A percentile compares a stretch with the other conserved stretches of the same genome.
Evolutionary conservation across 129 eudicot genomes (phyloP).

Genomic region (Centaurea solstitialis): DNA sequence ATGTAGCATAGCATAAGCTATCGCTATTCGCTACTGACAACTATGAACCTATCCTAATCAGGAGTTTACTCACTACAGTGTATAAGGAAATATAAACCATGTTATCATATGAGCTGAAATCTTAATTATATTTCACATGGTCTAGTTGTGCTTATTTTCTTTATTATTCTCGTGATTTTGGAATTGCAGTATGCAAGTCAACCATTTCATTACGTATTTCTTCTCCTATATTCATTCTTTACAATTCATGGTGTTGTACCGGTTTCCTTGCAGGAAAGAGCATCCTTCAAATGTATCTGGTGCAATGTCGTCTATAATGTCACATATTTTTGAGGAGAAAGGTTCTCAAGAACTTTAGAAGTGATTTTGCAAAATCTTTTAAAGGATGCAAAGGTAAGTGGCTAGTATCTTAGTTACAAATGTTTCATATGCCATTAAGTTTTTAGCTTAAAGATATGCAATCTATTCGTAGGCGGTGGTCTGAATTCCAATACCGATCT

Average conservation of each 20-base stretch:
- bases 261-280: conserved; percentile 58
- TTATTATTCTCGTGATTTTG: conserved; percentile 2
- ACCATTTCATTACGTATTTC: conserved; percentile 7
- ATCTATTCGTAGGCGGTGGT: background rate
- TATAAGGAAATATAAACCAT: background rate
- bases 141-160: background rate
- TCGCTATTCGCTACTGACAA: no score
- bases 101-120: conserved; percentile 8
- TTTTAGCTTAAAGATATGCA: background rate
- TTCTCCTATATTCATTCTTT: background rate
- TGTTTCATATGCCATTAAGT: background rate
- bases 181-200: conserved; percentile 6
- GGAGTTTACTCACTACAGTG: background rate
- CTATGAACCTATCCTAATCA: background rate
- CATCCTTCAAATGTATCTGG: conserved; percentile 60
- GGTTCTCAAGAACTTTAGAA: conserved; percentile 65
- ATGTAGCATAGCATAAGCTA: no score
- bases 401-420: conserved; percentile 10
- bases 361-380: conserved; percentile 69
- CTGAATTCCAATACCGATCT: background rate
- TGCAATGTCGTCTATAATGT: conserved; percentile 76
- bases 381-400: conserved; percentile 66
- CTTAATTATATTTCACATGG: conserved; percentile 12
- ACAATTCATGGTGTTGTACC: conserved; percentile 9
- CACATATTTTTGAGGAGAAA: conserved; percentile 65